Base-by-base conservation (phyloP, 2,329 filamentous ascomycete species). In the Drechslerella stenobrocha region DNA sequence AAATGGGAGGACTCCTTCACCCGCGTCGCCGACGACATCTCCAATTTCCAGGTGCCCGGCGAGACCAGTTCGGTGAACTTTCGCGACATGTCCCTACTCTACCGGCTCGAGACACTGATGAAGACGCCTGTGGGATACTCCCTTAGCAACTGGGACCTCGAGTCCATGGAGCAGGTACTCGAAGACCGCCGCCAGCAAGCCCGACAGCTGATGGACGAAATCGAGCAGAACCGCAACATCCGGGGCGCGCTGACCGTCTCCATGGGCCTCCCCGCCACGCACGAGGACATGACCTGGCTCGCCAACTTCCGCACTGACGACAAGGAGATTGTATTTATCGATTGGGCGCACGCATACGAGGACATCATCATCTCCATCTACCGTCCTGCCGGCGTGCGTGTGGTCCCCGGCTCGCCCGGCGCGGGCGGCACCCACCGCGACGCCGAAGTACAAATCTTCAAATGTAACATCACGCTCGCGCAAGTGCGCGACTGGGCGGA, bases 211-310 rank as follows among this genome's bases (percentile, higher is more conserved):
- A 56, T 67, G 50, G 44, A 47, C 6, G 32, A 67, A 23, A 67
- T 67, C 24, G 46, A 48, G 5, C 55, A 67, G 32, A 15, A 40
- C 18, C 63, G 55, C 1, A 35, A 2, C 5, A 51, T 59, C n/a
- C 42, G 63, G 15, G 63, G 63, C 13, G 63, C 63, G 4, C 18
- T 67, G 4, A 40, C 42, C 8, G 37, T 67, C 26, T 51, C 63
- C 0, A 55, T 59, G 55, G 63, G 55, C 5, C 34, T 67, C 13
- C 63, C 63, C 2, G 63, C 63, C 5, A 60, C 50, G 15, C 63
- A 67, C 30, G 63, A 67, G 37, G 63, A 67, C 22, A 58, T 67
- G 40, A 51, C 45, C n/a, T 67, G 63, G 63, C 24, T 67, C 5
- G 63, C 50, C 30, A 60, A 60, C 23, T 67, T 53, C 45, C 50